phyloP scores from a whole-genome alignment of 2,329 filamentous ascomycete species.

The Apiospora rasikravindrae region DNA sequence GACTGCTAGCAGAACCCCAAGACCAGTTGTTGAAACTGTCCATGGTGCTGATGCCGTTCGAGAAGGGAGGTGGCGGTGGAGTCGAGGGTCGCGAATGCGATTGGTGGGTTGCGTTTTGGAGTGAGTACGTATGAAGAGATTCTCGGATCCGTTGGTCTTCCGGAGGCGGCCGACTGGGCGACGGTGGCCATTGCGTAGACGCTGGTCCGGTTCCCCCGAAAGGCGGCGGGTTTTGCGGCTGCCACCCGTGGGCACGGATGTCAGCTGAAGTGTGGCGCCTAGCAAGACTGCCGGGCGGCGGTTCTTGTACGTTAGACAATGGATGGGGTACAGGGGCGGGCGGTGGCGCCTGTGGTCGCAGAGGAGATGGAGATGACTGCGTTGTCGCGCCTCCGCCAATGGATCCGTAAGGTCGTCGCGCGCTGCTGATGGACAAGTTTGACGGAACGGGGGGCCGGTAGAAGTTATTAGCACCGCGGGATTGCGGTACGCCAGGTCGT shows the following conservation, averaged over 20 bases:
- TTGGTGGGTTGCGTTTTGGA: conserved; percentile 43
- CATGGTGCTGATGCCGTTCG: conserved; percentile 56
- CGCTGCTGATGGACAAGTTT: conserved; percentile 74
- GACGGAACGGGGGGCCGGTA: conserved; percentile 81
- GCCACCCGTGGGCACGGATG: conserved; percentile 87
- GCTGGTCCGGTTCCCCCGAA: conserved; percentile 68
- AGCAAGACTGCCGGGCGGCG: conserved; percentile 71
- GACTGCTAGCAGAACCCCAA: conserved; percentile 54
- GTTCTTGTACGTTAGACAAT: conserved; percentile 50
- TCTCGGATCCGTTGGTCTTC: conserved; percentile 63
- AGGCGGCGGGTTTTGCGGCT: conserved; percentile 59
- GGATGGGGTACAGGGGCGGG: conserved; percentile 1
- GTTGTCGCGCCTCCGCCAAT: conserved; percentile 72
- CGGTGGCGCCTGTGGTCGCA: conserved; percentile 61
- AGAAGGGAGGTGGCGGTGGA: conserved; percentile 56
- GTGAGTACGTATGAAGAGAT: conserved; percentile 61
- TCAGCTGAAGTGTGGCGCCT: conserved; percentile 94
- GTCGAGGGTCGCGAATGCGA: conserved; percentile 57
- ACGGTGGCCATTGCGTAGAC: conserved; percentile 59
- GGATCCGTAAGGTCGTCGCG: conserved; percentile 83
- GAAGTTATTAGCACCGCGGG: conserved; percentile 60
- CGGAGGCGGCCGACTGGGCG: conserved; percentile 53
- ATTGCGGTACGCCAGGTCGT: conserved; percentile 67
- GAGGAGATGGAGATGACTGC: conserved; percentile 75
- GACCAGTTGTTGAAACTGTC: conserved; percentile 56